Base-by-base conservation (phyloP, 192 early-diverging fungal species). In the Linnemannia schmuckeri region DNA sequence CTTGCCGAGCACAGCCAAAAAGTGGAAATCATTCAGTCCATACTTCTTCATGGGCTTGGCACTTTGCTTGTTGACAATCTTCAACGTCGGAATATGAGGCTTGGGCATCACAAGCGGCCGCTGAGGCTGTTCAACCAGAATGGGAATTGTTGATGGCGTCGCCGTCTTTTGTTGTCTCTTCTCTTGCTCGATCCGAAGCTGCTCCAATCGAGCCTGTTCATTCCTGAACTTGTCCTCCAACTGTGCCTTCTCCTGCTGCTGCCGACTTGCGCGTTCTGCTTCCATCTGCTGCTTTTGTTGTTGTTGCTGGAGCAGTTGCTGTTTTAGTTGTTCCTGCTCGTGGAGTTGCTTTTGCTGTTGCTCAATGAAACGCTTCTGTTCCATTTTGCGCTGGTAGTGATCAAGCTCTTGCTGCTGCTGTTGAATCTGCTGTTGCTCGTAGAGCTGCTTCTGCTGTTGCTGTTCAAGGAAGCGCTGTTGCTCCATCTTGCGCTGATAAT, bases 1-100 rank as follows among this genome's bases (percentile, higher is more conserved):
- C 88, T 97, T 98, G 75, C 98, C 98, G 6, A 99, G 92, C 15
- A 99, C 98, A 42, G 97, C 96, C 71, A 97, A 74, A 75, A 99
- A 97, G 77, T 94, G 95, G 83, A 99, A 99, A 87, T 99, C 97
- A 75, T 97, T 95, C 37, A 98, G 87, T 0, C 95, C 93, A 68
- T 97, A 93, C 74, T 95, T 95, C 74, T 89, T 91, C 20, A 52
- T 69, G 0, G 79, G 72, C 73, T 87, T 87, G 38, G 80, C 38
- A 35, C 76, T n/a, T 27, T 81, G 79, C 72, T 87, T 87, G 63
- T 87, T 75, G 22, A 87, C 85, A 66, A 87, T 87, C 47, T 87
- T 87, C 35, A 87, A 40, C 5, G 85, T 81, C 4, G 85, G 85
- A 61, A 87, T 66, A 22, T 81, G 79, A 1, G 72, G 40, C 18